These are phyloP conservation scores for Fusarium foetens DNA, from an alignment of 2,329 filamentous ascomycete species.

Conservation along the genomic window DNA sequence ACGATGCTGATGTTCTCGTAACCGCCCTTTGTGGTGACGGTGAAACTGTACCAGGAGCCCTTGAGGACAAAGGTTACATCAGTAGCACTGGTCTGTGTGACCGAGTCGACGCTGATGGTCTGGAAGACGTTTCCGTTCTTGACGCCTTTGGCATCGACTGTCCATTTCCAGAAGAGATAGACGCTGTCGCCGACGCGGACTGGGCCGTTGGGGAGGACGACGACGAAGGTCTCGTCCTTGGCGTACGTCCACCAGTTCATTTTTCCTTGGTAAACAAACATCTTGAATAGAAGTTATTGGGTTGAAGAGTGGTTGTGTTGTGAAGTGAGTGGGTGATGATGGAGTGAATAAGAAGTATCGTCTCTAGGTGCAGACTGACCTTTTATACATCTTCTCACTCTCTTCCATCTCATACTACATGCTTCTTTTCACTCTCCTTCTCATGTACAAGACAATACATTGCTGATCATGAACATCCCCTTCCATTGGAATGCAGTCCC, in stretches of 20 bases:
- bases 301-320: not conserved
- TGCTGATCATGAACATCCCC: not conserved
- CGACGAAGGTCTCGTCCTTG: conserved; percentile 28
- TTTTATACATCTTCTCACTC: not conserved
- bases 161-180: conserved; percentile 41
- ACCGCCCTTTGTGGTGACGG: conserved; percentile 13
- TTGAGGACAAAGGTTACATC: conserved; percentile 22
- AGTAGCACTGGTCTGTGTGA: not conserved
- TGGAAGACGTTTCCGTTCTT: conserved; percentile 35
- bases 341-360: not conserved
- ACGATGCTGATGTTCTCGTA: conserved; percentile 25
- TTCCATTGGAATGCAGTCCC: not conserved
- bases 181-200: conserved; percentile 33
- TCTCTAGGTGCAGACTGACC: not conserved
- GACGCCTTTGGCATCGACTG: conserved; percentile 1
- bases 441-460: not conserved
- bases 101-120: conserved; percentile 5
- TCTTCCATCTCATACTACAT: not conserved
- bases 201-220: conserved; percentile 30
- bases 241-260: conserved; percentile 33
- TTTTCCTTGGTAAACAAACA: conserved; percentile 38
- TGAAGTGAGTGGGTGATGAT: not conserved
- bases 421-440: not conserved
- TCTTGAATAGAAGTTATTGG: not conserved
- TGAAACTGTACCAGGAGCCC: conserved; percentile 12